Base-by-base conservation (phyloP, 2,329 filamentous ascomycete genomes). In the Arthrobotrys iridis region DNA sequence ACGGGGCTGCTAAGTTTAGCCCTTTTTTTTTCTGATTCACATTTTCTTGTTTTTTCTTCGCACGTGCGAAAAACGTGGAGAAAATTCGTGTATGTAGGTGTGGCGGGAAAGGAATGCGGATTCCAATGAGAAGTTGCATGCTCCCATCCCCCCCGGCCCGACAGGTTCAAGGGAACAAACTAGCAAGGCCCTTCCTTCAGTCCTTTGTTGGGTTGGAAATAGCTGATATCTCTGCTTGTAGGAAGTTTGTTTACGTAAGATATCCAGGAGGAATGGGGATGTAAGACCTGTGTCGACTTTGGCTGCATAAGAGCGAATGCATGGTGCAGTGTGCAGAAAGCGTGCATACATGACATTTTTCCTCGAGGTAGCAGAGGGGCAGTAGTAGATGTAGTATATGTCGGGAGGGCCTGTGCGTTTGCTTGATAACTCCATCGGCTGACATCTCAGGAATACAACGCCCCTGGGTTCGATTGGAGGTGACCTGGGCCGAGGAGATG, bases 51-150 rank as follows among this genome's bases (percentile, higher is more conserved):
- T 58, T 45, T 57, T 26, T 59, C 28, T 50, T 63, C 30, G 71
- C 71, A 75, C 71, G 71, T 75, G 71, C 71, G 71, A 75, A 75
- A 75, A 75, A 75, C 71, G 71, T 75, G 71, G 71, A 64, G 57
- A 43, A 33, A 35, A 37, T 20, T 55, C 48, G 48, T 55, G 48
- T 55, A 55, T 55, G 50, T 55, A 46, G 35, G 57, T 62, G 45
- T 60, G 55, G 33, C 50, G 28, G 28, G 30, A 35, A 55, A 46
- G 24, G 62, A 66, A 55, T 41, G 46, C 15, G 30, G 50, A 55
- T 40, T 40, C 35, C 35, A 40, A n/a, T 40, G 35, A 40, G 35
- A 26, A 37, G 50, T 55, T 55, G 50, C 50, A 55, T 55, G 50
- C n/a, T 55, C 30, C 15, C 50, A 20, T n/a, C n/a, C 50, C 50